Base-by-base conservation (phyloP, 768 basidiomycete genomes). In the Mrakia frigida region DNA sequence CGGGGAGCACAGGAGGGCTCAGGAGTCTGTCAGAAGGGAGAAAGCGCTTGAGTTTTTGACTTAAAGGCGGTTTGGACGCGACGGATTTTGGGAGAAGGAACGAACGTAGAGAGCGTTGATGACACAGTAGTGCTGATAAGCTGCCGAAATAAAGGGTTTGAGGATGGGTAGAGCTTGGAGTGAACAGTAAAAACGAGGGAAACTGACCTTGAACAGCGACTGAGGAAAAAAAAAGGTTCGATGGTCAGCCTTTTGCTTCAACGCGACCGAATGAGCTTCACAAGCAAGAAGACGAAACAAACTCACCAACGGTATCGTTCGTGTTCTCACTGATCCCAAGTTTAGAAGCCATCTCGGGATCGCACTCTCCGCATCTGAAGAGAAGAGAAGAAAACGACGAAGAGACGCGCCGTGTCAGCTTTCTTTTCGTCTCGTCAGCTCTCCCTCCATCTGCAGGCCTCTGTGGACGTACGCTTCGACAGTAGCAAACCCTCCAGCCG, bases 161-260 rank as follows among this genome's bases (percentile, higher is more conserved):
- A 59, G 23, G 3, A 9, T 28, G 2, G 28, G 59, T 60, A 3
- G n/a, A 1, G n/a, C 2, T 33, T n/a, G 6, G 4, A 6, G 5
- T 56, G n/a, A 18, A n/a, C 2, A 33, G n/a, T n/a, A n/a, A n/a
- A 31, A 18, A 31, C 14, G 59, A n/a, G 2, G 59, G 59, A 33
- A 4, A 60, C 59, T n/a, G n/a, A 60, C 59, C 59, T 60, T 60
- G 59, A 11, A 60, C 59, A n/a, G 59, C 59, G 59, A 60, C 59
- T 60, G 59, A n/a, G 9, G n/a, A 60, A 60, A 33, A 3, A 60
- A 10, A 31, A 25, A 11, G 33, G 59, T 2, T 6, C 14, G 23
- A 59, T 7, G 21, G n/a, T 60, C 59, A 60, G 23, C 33, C 59
- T 28, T 14, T 16, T 1, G n/a, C 28, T 50, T 21, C 46, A 2